Evolutionary conservation across 441 rosid genomes (phyloP).

Genomic region (Dalechampia spathulata): DNA sequence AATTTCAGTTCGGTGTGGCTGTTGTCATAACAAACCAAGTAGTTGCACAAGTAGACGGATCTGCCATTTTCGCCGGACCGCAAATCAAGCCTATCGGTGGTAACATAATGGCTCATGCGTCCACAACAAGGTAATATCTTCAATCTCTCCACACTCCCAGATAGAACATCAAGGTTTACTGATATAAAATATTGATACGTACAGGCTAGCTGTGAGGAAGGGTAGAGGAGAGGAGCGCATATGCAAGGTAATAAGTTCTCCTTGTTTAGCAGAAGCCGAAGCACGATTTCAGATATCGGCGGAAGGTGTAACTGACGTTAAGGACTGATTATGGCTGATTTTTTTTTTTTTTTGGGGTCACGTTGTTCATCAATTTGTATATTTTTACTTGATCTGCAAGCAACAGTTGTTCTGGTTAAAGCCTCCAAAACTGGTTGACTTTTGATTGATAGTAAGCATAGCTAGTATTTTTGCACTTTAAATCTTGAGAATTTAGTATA

Average conservation of each 20-base stretch:
- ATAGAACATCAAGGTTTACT: too few relatives aligned
- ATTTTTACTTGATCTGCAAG: too few relatives aligned
- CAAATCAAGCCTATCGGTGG: conserved; percentile 96
- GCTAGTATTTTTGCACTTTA: too few relatives aligned
- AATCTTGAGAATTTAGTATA: too few relatives aligned
- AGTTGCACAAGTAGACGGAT: conserved; percentile 97
- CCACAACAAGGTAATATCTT: conserved; percentile 72
- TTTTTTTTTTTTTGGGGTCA: too few relatives aligned
- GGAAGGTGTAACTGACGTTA: conserved; percentile 86
- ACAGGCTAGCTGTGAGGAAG: conserved; percentile 77
- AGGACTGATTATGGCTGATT: too few relatives aligned
- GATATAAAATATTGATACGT: too few relatives aligned
- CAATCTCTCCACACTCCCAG: too few relatives aligned
- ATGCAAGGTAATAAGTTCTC: conserved; percentile 96
- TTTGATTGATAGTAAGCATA: too few relatives aligned
- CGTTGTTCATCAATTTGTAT: too few relatives aligned
- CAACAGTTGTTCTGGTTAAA: too few relatives aligned
- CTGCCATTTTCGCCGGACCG: conserved; percentile 94
- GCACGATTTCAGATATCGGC: conserved; percentile 83
- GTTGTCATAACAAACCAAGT: conserved; percentile 94
- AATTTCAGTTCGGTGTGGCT: conserved; percentile 78
- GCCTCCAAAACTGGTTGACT: too few relatives aligned
- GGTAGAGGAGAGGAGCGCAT: conserved; percentile 97
- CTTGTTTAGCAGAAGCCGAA: conserved; percentile 89
- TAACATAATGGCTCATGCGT: conserved; percentile 96